Evolutionary conservation across 495 filamentous ascomycete genomes (phyloP).

Genomic region (Xylaria venustula): DNA sequence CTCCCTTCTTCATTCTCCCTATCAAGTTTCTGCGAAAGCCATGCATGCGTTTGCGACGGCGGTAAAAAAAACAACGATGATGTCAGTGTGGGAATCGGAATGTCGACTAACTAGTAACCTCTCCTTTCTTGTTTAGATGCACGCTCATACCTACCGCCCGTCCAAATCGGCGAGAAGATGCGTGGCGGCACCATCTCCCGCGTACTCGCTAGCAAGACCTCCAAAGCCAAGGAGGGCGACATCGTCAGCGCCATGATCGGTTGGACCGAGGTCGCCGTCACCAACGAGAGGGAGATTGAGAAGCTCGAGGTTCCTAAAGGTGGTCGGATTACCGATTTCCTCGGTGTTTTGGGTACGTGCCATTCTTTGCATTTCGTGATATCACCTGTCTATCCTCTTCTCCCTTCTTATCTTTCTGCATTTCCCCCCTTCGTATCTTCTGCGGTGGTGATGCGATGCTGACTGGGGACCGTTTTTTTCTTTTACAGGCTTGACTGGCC

Average conservation of each 20-base stretch:
- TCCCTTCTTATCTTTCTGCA: no score
- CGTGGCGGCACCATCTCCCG: slow-evolving; percentile 58
- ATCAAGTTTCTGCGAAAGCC: not conserved
- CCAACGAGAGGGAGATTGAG: slow-evolving; percentile 42
- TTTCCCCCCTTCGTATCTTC: no score
- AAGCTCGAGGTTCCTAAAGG: slow-evolving; percentile 42
- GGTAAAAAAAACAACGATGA: no score
- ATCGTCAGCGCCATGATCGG: slow-evolving; percentile 51
- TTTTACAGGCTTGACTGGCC: slow-evolving; percentile 43
- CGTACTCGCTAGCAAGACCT: slow-evolving; percentile 40
- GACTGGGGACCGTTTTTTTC: no score
- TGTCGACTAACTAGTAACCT: slow-evolving; percentile 1
- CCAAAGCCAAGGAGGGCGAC: slow-evolving; percentile 51
- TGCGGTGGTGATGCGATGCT: no score
- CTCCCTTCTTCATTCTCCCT: no score
- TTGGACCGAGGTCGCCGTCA: slow-evolving; percentile 63
- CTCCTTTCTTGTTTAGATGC: slow-evolving; percentile 39
- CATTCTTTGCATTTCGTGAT: not conserved
- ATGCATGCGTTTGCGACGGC: no score
- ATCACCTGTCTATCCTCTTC: not conserved
- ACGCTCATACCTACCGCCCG: slow-evolving; percentile 66
- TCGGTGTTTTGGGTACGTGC: slow-evolving; percentile 53
- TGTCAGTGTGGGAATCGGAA: not conserved
- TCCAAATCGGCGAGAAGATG: slow-evolving; percentile 67
- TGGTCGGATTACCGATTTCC: slow-evolving; percentile 54